Base-by-base conservation (phyloP, 2,329 filamentous ascomycete species). In the Hypoxylon sp. region DNA sequence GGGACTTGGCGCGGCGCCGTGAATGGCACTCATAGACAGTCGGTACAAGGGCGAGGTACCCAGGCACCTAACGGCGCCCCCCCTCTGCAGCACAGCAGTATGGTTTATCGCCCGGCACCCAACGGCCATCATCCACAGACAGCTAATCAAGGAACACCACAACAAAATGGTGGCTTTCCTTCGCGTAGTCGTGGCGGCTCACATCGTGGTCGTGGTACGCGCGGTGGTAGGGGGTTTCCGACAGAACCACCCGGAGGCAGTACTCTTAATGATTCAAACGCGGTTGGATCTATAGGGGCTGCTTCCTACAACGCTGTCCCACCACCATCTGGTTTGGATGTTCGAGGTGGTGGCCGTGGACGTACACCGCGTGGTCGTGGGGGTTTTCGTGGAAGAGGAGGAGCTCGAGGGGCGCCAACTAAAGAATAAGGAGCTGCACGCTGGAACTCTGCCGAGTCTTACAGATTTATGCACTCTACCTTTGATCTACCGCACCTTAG, bases 1-100 rank as follows among this genome's bases (percentile, higher is more conserved):
- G 87, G 87, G 1, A 82, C 83, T 25, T 91, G 86, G 84, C 86
- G 88, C 49, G 86, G 87, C 68, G 88, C 86, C 22, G 71, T 88
- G 25, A 84, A 85, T 63, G 86, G 86, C 13, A 76, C 77, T 61
- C 74, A 76, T 66, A 79, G 82, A 4, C 77, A 81, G 56, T 77
- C 78, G 11, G 78, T 81, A 25, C 79, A 80, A 42, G 79, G 81
- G 50, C 79, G 81, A 61, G 78, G 78, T 25, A 75, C 71, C 20
- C 78, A 77, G 56, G 73, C 61, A 8, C 65, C 73, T 30, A 80
- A 82, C 55, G 81, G 81, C 57, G 79, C 77, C 44, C 83, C 83
- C 14, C 81, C 82, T 33, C 76, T 88, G 53, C 79, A 85, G 55
- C 85, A 86, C 54, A 87, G 86, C 74, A 86, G 79, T 33, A 72